These are phyloP conservation scores for Rehmannia glutinosa DNA, from an alignment of 257 asterid genomes.

Conservation along the genomic window DNA sequence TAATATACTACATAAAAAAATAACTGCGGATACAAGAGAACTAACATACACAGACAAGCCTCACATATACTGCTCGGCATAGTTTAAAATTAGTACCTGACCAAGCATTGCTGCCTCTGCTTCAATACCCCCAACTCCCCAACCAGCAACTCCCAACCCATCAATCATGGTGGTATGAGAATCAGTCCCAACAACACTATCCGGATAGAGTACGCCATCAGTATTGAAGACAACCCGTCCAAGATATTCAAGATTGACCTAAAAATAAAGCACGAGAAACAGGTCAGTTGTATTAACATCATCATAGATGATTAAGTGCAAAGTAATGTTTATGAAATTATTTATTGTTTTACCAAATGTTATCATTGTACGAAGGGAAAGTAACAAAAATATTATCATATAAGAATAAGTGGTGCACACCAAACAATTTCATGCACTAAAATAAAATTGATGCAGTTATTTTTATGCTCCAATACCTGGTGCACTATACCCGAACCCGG, in stretches of 20 bases:
- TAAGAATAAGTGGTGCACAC: neutral
- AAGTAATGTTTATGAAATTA: neutral
- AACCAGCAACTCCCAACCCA: constrained; percentile 95
- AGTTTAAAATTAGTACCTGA: constrained; percentile 46
- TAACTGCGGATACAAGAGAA: neutral
- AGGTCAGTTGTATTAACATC: neutral
- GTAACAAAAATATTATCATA: neutral
- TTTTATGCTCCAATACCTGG: constrained; percentile 54
- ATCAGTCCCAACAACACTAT: constrained; percentile 96
- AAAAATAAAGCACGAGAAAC: constrained; percentile 12
- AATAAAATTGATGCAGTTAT: neutral
- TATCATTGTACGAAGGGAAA: constrained; percentile 5
- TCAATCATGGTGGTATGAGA: constrained; percentile 98
- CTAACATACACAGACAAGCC: neutral
- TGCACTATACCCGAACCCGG: constrained; percentile 99
- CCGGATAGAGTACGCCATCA: constrained; percentile 85
- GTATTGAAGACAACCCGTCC: constrained; percentile 88
- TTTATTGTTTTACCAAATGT: neutral
- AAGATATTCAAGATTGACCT: constrained; percentile 96
- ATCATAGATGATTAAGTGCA: neutral
- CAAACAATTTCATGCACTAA: constrained; percentile 1
- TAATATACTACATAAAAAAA: neutral
- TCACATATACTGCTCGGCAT: neutral
- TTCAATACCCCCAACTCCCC: constrained; percentile 99
- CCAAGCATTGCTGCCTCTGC: constrained; percentile 99